Conservation (phyloP, 768 basidiomycete genomes). For the Auricularia sp. region DNA sequence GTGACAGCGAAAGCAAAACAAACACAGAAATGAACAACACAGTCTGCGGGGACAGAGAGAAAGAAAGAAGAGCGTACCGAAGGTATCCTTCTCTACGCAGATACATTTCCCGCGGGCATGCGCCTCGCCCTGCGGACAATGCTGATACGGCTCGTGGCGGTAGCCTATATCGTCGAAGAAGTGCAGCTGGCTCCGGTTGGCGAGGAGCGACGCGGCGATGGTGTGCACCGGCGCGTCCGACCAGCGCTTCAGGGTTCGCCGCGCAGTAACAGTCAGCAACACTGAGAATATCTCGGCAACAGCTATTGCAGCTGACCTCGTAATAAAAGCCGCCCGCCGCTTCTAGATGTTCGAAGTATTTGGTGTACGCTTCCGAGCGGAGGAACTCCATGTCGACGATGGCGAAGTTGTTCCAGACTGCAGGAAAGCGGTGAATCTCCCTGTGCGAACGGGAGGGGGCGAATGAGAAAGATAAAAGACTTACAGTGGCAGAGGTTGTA, state of each 20-base stretch:
- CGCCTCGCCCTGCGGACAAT: conserved; percentile 31
- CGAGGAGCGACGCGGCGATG: conserved; percentile 39
- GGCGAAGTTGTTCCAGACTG: conserved; percentile 37
- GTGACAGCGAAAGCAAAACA: neutral
- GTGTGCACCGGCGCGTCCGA: conserved; percentile 41
- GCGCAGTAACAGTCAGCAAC: neutral
- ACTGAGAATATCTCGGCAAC: neutral
- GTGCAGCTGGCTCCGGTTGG: conserved; percentile 48
- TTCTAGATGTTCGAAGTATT: conserved; percentile 33
- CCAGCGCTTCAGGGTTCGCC: conserved; percentile 16
- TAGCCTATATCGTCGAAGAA: conserved; percentile 69
- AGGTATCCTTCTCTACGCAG: neutral
- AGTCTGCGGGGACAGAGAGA: no score
- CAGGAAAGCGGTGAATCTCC: neutral
- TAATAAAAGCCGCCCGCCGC: conserved; percentile 32
- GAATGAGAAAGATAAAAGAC: conserved; percentile 14
- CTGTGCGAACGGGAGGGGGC: no score
- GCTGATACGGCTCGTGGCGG: conserved; percentile 44
- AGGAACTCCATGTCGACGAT: conserved; percentile 34
- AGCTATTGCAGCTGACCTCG: conserved; percentile 11
- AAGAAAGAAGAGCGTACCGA: neutral
- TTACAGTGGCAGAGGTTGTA: conserved; percentile 75
- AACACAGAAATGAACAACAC: no score
- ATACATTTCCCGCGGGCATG: neutral
- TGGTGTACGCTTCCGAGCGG: conserved; percentile 29